Evolutionary conservation across 2,329 filamentous ascomycete species (phyloP), one percentile per base, ranked within the genome.

Genomic region (Ascochyta koolunga): DNA sequence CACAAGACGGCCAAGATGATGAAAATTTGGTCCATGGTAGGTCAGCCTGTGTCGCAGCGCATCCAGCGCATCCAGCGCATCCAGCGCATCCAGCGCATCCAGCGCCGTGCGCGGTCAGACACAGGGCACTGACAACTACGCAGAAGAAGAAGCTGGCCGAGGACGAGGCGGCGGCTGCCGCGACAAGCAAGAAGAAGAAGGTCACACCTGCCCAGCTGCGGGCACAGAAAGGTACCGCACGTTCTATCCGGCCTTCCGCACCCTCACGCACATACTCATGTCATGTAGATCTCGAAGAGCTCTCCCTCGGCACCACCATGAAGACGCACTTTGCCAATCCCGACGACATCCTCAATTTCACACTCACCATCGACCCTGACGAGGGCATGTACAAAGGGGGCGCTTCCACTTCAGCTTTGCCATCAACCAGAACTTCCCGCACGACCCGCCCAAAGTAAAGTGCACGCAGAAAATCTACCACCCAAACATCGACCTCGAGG

Each of bases 1-100:
- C 45, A 65, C 54, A 66, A 62, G 55, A 69, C 66, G 65, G 68
- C 56, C 76, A 93, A 81, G 73, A 98, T 98, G 95, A 84, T 97
- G 83, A 98, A 98, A 82, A 97, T 98, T 82, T 98, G 93, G 95
- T 96, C 92, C 70, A 96, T 98, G 93, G 92, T 96, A 82, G 45
- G 83, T 70, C 29, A 10, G 8, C 5, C n/a, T 25, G 15, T 11
- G 3, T 13, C 19, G 36, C 10, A 3, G 43, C 31, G 25, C 25
- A 24, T n/a, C n/a, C n/a, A n/a, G n/a, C n/a, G n/a, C n/a, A n/a
- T n/a, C n/a, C n/a, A n/a, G n/a, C n/a, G n/a, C n/a, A n/a, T n/a
- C n/a, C n/a, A n/a, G n/a, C n/a, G n/a, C n/a, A n/a, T n/a, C n/a
- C n/a, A n/a, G n/a, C 22, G 22, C 22, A 21, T 41, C 16, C 31